These are phyloP conservation scores for Blastocladiella emersonii DNA, from an alignment of 371 early-diverging fungal species.

Conservation along the genomic window DNA sequence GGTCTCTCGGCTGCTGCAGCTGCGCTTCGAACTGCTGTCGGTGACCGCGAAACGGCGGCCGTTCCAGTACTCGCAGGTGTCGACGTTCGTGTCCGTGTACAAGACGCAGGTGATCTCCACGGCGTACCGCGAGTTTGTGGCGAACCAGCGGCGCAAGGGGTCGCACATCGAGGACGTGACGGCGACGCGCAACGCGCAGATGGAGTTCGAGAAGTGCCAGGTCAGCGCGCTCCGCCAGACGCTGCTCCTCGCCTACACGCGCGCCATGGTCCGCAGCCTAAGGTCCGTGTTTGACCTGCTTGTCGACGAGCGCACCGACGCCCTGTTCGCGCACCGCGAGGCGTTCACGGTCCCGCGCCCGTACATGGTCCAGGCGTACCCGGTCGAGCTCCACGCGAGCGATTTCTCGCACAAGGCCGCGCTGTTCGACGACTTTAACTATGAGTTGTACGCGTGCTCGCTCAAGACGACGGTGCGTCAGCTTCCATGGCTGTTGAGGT, in stretches of 20 bases:
- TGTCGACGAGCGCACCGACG: slow-evolving; percentile 29
- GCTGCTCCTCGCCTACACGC: slow-evolving; percentile 22
- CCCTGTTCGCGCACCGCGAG: slow-evolving; percentile 22
- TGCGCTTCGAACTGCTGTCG: background rate
- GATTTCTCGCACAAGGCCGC: slow-evolving; percentile 21
- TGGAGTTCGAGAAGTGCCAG: slow-evolving; percentile 29
- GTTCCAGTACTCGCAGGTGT: background rate
- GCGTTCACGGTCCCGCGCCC: slow-evolving; percentile 14
- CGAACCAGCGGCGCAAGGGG: slow-evolving; percentile 1
- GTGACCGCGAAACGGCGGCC: background rate
- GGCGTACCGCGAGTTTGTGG: background rate
- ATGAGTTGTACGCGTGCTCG: slow-evolving; percentile 18
- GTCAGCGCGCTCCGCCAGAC: slow-evolving; percentile 23
- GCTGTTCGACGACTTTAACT: slow-evolving; percentile 25
- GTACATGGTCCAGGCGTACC: background rate
- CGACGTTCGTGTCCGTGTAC: background rate
- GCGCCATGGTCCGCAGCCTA: slow-evolving; percentile 13
- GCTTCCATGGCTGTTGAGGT: no score
- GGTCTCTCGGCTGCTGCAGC: background rate
- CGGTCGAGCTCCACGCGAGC: slow-evolving; percentile 17
- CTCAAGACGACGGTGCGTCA: background rate
- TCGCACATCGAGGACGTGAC: slow-evolving; percentile 1
- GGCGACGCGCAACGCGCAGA: background rate
- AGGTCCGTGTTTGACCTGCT: slow-evolving; percentile 20
- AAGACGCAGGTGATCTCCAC: background rate